Conservation (phyloP, 306 rosid species). For the Rosa multiflora region DNA sequence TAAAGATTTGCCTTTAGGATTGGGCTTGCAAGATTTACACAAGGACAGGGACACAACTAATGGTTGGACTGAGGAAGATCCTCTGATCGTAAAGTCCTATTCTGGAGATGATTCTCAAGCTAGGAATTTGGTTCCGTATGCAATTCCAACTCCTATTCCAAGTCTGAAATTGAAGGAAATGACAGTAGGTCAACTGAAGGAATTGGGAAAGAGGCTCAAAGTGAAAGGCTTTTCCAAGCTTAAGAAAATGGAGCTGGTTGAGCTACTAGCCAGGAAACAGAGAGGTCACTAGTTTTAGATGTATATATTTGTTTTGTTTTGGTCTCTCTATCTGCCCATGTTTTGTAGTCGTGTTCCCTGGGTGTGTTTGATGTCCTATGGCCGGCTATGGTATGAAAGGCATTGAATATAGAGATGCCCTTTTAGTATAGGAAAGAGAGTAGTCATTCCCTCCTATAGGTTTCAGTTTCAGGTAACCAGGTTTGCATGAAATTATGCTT, state of each 20-base stretch:
- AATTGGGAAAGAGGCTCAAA: constrained; percentile 33
- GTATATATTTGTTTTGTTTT: constrained; percentile 19
- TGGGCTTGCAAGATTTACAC: neutral
- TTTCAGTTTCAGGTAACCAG: neutral
- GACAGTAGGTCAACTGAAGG: constrained; percentile 33
- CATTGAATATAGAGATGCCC: neutral
- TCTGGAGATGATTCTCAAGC: constrained; percentile 21
- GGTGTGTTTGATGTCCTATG: constrained; percentile 1
- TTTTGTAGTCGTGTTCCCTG: neutral
- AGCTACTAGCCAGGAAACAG: neutral
- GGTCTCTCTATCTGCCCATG: constrained; percentile 1
- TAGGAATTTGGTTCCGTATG: constrained; percentile 14
- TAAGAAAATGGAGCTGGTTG: constrained; percentile 34
- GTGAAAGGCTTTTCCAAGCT: constrained; percentile 30
- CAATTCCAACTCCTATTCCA: neutral
- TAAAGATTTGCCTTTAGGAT: neutral
- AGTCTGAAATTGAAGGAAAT: constrained; percentile 1
- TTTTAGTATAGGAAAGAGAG: neutral
- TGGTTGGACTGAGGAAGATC: neutral
- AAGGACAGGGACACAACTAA: neutral
- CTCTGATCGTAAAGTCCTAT: neutral
- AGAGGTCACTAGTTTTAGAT: neutral
- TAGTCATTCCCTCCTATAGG: neutral
- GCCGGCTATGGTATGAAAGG: neutral
- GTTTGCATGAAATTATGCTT: neutral